Percentiles rank a stretch among this genome's conserved stretches.
Conservation (phyloP, 495 filamentous ascomycete species). For the Aspergillus bertholletiae region DNA sequence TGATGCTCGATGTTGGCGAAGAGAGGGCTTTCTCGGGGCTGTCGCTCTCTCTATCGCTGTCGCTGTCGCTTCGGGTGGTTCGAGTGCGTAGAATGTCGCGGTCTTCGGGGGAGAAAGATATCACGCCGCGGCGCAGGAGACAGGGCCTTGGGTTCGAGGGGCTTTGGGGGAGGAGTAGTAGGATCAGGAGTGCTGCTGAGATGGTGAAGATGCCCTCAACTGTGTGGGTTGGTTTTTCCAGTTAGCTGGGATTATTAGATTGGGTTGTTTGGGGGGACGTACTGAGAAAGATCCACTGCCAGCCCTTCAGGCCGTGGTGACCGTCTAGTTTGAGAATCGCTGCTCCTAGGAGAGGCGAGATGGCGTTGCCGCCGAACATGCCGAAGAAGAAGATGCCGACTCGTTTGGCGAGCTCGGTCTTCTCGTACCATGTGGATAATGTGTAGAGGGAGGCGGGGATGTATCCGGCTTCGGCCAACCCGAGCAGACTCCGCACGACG, state of each 20-base stretch:
- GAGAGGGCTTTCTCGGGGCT: background rate
- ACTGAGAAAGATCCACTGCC: slow-evolving; percentile 56
- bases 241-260: no score
- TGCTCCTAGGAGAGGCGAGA: slow-evolving; percentile 43
- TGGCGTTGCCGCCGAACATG: slow-evolving; percentile 44
- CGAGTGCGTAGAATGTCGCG: background rate
- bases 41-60: no score
- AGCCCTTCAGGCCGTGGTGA: slow-evolving; percentile 43
- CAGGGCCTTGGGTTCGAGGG: background rate
- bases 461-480: slow-evolving; percentile 52
- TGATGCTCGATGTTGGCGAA: slow-evolving; percentile 10
- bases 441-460: slow-evolving; percentile 55
- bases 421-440: slow-evolving; percentile 55
- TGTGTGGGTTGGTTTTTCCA: no score
- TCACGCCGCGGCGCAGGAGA: background rate
- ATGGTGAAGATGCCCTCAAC: slow-evolving; percentile 50
- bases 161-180: slow-evolving; percentile 33
- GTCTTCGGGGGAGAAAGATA: background rate
- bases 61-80: background rate
- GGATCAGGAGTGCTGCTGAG: slow-evolving; percentile 32
- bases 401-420: slow-evolving; percentile 44
- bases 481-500: slow-evolving; percentile 42
- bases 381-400: slow-evolving; percentile 53
- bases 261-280: background rate
- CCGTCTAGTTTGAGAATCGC: slow-evolving; percentile 47